Evolutionary conservation across 345 rosid genomes (phyloP), one percentile per base, ranked within the genome.

Genomic region (Sisymbrium altissimum): DNA sequence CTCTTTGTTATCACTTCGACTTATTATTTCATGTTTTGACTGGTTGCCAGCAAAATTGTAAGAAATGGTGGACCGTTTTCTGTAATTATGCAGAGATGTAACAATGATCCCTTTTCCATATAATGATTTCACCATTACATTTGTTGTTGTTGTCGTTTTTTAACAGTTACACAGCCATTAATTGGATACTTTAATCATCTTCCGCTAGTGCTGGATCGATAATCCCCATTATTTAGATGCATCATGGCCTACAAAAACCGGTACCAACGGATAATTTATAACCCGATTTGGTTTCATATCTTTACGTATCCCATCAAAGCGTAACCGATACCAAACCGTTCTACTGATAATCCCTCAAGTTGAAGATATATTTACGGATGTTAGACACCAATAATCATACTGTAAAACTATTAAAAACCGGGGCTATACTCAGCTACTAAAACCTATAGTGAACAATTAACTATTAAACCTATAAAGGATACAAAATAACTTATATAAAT

Each of bases 401-500:
- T 62, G 55, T 44, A 54, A 27, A 58, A 38, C 18, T 68, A 41
- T 13, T 18, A 50, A 69, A 55, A 69, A 69, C 32, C 14, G 17
- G 53, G 17, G 62, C 53, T 55, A 52, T 11, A 23, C 39, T n/a
- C 25, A n/a, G 58, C 49, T 38, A n/a, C 3, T n/a, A n/a, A 29
- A 10, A 35, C 30, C 14, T 68, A 40, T 56, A 14, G 14, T 14
- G 49, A 43, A 40, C 4, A 10, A 13, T 52, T 23, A 52, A 52
- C 43, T 39, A 39, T 7, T 3, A 11, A n/a, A 64, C 39, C 5
- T 63, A 64, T 44, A 15, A 9, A 2, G n/a, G 38, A 67, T 10
- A 9, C 2, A 46, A 18, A 14, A 40, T 7, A 40, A 9, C 15
- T 57, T 9, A 48, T 2, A 45, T 58, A 58, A 45, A 58, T 44